Conservation (phyloP, 2,329 filamentous ascomycete genomes). For the Paraphoma sp. region DNA sequence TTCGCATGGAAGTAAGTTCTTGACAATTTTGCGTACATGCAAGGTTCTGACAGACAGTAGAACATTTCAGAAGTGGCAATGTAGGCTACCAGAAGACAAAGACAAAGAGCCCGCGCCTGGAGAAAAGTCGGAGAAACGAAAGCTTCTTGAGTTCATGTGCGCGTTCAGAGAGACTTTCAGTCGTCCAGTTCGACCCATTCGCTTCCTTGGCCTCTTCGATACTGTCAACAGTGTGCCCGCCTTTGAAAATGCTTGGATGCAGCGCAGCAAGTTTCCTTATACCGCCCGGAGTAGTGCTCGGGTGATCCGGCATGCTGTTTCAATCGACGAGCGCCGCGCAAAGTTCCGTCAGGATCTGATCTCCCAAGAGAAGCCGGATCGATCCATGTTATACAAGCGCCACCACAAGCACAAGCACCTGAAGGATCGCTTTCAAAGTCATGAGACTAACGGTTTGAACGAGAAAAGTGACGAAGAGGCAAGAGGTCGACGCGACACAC, state of each 20-base stretch:
- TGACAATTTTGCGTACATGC: background rate
- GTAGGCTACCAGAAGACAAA: constrained; percentile 51
- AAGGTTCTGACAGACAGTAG: constrained; percentile 7
- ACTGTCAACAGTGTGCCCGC: constrained; percentile 81
- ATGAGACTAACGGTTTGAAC: constrained; percentile 12
- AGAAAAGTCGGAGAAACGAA: constrained; percentile 59
- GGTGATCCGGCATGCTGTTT: constrained; percentile 72
- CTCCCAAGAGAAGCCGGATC: constrained; percentile 50
- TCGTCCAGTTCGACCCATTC: constrained; percentile 74
- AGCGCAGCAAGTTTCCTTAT: constrained; percentile 76
- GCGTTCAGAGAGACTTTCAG: constrained; percentile 83
- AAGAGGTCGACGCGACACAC: constrained; percentile 31
- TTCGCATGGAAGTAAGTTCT: constrained; percentile 75
- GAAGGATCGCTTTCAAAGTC: constrained; percentile 15
- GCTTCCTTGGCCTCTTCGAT: constrained; percentile 81
- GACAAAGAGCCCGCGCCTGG: constrained; percentile 43
- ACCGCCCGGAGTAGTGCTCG: constrained; percentile 61
- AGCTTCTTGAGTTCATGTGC: constrained; percentile 77
- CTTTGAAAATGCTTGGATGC: constrained; percentile 80
- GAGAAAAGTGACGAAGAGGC: constrained; percentile 14
- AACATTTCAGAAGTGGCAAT: constrained; percentile 76
- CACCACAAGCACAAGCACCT: constrained; percentile 29
- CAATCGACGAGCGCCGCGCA: constrained; percentile 73
- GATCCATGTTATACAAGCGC: constrained; percentile 34
- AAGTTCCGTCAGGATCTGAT: constrained; percentile 76